phyloP scores from a whole-genome alignment of 116 monocot genomes.

The Cymodocea nodosa region DNA sequence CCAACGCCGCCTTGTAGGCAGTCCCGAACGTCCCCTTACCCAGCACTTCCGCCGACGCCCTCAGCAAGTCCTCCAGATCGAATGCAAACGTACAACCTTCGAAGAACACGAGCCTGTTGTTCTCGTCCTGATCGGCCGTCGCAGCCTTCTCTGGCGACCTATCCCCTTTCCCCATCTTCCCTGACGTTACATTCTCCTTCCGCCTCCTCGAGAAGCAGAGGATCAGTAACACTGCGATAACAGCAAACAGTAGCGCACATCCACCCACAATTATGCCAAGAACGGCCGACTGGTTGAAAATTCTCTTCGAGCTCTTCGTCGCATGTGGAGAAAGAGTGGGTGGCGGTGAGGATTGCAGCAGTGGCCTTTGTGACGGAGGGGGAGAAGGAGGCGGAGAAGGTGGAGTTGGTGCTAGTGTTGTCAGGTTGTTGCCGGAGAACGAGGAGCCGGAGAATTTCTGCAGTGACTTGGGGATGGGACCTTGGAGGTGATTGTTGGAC shows the following conservation, averaged over 20 bases:
- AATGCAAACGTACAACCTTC: slow-evolving; percentile 50
- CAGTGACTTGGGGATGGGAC: slow-evolving; percentile 35
- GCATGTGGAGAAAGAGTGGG: too few relatives aligned
- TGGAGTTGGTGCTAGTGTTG: slow-evolving; percentile 4
- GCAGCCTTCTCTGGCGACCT: slow-evolving; percentile 16
- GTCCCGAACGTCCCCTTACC: slow-evolving; percentile 70
- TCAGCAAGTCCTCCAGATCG: slow-evolving; percentile 60
- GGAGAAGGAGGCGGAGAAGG: slow-evolving; percentile 6
- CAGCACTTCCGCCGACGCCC: slow-evolving; percentile 68
- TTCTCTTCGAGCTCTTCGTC: not conserved
- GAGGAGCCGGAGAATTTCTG: slow-evolving; percentile 19
- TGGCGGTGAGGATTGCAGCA: not conserved
- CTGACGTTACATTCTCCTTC: slow-evolving; percentile 9
- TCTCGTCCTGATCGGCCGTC: slow-evolving; percentile 27
- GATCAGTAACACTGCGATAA: not conserved
- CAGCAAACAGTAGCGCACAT: slow-evolving; percentile 6
- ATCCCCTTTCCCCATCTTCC: slow-evolving; percentile 14
- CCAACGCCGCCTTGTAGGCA: slow-evolving; percentile 56
- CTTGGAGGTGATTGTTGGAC: slow-evolving; percentile 41
- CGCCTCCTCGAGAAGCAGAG: slow-evolving; percentile 7
- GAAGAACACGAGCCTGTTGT: slow-evolving; percentile 50
- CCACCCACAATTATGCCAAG: slow-evolving; percentile 14
- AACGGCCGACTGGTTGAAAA: slow-evolving; percentile 8
- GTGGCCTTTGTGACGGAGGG: not conserved
- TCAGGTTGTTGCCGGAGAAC: slow-evolving; percentile 17